phyloP scores from a whole-genome alignment of 129 eudicot genomes.

The Helianthus annuus region HanXRQr2.0-SUNRISE NC_035444.2:60028629-60029128 shows the following conservation, averaged over 20 bases:
- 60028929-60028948: conserved; percentile 11
- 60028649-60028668: conserved; percentile 22
- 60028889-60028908: conserved; percentile 26
- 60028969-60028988: conserved; percentile 10
- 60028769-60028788: conserved; percentile 23
- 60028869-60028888: conserved; percentile 4
- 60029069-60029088: conserved; percentile 19
- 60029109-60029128: conserved; percentile 8
- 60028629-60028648: conserved; percentile 18
- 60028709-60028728: not conserved
- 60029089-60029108: conserved; percentile 11
- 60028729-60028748: conserved; percentile 12
- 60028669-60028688: conserved; percentile 22
- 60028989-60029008: conserved; percentile 8
- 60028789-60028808: conserved; percentile 21
- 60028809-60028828: conserved; percentile 16
- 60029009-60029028: conserved; percentile 10
- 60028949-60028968: conserved; percentile 11
- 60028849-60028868: conserved; percentile 11
- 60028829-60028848: conserved; percentile 14
- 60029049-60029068: conserved; percentile 8
- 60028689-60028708: not conserved
- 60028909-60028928: conserved; percentile 19
- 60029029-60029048: conserved; percentile 4
- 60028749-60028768: conserved; percentile 21